Evolutionary conservation across 2,329 filamentous ascomycete species (phyloP), one percentile per base, ranked within the genome.

Genomic region (Botrytis elliptica): DNA sequence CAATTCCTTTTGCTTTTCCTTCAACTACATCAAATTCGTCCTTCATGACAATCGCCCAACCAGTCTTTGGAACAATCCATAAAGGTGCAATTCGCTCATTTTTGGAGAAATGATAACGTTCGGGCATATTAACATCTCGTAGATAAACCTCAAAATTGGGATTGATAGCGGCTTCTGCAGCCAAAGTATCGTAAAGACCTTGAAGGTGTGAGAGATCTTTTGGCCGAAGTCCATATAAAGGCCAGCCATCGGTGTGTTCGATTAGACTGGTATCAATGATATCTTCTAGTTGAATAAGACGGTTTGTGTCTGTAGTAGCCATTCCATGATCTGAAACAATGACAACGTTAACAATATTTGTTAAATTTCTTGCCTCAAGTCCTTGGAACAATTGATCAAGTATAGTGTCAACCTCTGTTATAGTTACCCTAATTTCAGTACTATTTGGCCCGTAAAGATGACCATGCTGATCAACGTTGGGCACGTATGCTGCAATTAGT

Each of bases 251-350:
- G 40, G 90, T 92, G 81, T 96, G 94, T 74, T 92, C 91, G 63
- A 98, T 90, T 78, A 94, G 88, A 67, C 84, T 85, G 9, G 92
- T 86, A 81, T 98, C 93, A 65, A 98, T 86, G 6, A 98, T 84
- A 79, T 98, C 94, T 76, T 99, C 96, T 3, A 98, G 86, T 82
- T 98, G 96, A 40, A 98, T 88, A 64, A 98, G 85, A 18, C 96
- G 89, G 29, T 90, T 86, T 0, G 88, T 89, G 74, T 95, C 93
- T 0, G 96, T 98, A 0, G 94, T 97, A 1, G 96, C 96, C 96
- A 99, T 99, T 69, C 96, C 96, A 81, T 99, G 96, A 81, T 99
- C 96, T 0, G 94, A 98, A 3, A 99, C 95, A n/a, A 99, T 88
- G 49, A 99, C 90, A 12, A 99, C 88, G 77, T 99, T 99, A 80